Conservation (phyloP, 352 stramenopile species). For the Globisporangium radiosum region DNA sequence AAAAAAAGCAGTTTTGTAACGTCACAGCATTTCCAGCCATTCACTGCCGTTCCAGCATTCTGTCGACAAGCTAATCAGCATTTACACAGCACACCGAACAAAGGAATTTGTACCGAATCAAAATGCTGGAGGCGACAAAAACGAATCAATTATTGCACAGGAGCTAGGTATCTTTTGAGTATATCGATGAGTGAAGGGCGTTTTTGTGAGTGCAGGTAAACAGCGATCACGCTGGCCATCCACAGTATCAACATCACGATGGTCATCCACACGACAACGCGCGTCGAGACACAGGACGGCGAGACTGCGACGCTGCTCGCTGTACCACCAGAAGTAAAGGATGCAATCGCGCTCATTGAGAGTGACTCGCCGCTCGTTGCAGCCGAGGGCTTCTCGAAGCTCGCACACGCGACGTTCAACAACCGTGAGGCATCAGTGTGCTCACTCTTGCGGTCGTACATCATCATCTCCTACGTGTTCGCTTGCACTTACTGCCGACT, state of each 20-base stretch:
- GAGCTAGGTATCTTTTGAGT: no score
- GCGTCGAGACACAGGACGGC: slow-evolving; percentile 35
- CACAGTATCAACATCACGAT: slow-evolving; percentile 3
- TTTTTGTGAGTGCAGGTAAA: no score
- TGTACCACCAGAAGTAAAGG: slow-evolving; percentile 40
- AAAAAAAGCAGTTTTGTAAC: no score
- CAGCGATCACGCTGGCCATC: background rate
- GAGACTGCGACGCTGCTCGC: slow-evolving; percentile 20
- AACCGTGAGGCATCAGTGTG: slow-evolving; percentile 30
- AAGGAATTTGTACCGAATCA: no score
- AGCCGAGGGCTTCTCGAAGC: slow-evolving; percentile 59
- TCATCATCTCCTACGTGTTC: background rate
- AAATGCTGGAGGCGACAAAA: no score
- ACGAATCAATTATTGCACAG: no score
- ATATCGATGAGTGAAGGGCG: background rate
- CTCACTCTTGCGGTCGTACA: background rate
- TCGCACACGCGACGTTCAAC: slow-evolving; percentile 75
- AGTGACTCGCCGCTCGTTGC: slow-evolving; percentile 47
- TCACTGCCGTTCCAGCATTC: no score
- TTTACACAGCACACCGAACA: no score
- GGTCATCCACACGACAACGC: slow-evolving; percentile 44
- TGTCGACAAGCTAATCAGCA: no score
- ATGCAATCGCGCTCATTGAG: slow-evolving; percentile 51
- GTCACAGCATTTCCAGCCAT: no score
- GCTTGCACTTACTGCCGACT: background rate